Conservation (phyloP, 2,329 filamentous ascomycete genomes). For the Colletotrichum sp. region DNA sequence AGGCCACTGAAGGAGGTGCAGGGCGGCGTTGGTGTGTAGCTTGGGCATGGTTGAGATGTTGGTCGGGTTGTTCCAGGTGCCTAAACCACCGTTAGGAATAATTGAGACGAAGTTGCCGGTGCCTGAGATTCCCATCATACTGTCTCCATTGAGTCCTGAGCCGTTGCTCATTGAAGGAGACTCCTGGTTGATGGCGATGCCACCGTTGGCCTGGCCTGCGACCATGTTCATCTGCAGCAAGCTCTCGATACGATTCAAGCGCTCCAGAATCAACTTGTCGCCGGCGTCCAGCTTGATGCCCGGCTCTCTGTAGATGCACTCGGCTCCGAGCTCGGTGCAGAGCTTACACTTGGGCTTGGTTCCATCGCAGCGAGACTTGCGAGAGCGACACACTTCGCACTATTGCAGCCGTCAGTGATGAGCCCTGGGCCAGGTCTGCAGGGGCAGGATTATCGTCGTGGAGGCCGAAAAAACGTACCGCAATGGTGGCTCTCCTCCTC, state of each 20-base stretch:
- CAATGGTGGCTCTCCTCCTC: constrained; percentile 67
- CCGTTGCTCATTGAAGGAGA: constrained; percentile 71
- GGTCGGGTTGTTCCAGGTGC: constrained; percentile 69
- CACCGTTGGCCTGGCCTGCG: constrained; percentile 47
- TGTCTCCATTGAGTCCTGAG: constrained; percentile 64
- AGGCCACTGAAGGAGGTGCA: constrained; percentile 81
- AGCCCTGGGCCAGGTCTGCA: constrained; percentile 4
- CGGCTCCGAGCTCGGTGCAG: constrained; percentile 80
- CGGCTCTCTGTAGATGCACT: constrained; percentile 84
- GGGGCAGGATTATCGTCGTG: not conserved
- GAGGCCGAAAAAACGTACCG: constrained; percentile 51
- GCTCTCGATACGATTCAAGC: constrained; percentile 77
- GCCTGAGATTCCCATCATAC: constrained; percentile 50
- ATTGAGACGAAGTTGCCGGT: constrained; percentile 54
- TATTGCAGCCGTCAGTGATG: constrained; percentile 35
- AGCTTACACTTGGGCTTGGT: constrained; percentile 84
- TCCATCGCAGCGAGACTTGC: constrained; percentile 81
- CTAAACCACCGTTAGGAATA: constrained; percentile 69
- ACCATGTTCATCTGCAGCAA: constrained; percentile 75
- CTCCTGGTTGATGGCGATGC: constrained; percentile 62
- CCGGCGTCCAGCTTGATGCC: constrained; percentile 87
- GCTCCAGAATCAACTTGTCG: constrained; percentile 84
- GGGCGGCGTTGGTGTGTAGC: constrained; percentile 79
- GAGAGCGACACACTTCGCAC: constrained; percentile 82
- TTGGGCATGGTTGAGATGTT: constrained; percentile 90